Conservation (phyloP, 352 stramenopile species). For the Globisporangium nodosum region DNA sequence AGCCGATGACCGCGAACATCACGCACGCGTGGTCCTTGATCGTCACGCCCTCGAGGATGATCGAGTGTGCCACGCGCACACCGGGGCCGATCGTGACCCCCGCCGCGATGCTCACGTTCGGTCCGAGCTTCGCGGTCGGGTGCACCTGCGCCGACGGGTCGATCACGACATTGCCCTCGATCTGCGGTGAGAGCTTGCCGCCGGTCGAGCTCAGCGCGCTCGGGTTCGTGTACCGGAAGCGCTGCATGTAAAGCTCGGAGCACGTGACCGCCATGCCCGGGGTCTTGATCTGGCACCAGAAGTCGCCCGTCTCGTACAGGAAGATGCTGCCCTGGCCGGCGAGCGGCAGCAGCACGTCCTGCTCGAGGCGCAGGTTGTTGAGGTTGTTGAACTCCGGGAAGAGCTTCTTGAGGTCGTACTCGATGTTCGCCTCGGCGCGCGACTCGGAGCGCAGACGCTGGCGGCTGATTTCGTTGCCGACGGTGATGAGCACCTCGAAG, state of each 20-base stretch:
- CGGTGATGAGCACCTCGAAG: slow-evolving; percentile 67
- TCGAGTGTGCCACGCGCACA: slow-evolving; percentile 80
- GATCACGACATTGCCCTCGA: slow-evolving; percentile 86
- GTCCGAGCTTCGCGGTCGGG: slow-evolving; percentile 79
- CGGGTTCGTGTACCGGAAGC: slow-evolving; percentile 87
- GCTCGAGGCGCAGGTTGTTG: slow-evolving; percentile 78
- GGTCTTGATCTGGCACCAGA: slow-evolving; percentile 91
- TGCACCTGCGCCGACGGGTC: slow-evolving; percentile 76
- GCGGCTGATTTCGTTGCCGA: slow-evolving; percentile 77
- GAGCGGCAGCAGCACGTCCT: slow-evolving; percentile 79
- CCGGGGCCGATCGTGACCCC: slow-evolving; percentile 79
- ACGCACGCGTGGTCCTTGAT: slow-evolving; percentile 88
- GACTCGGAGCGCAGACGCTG: slow-evolving; percentile 76
- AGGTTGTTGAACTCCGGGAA: slow-evolving; percentile 86
- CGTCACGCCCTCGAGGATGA: slow-evolving; percentile 84
- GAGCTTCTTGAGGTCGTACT: slow-evolving; percentile 82
- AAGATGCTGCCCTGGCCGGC: slow-evolving; percentile 71
- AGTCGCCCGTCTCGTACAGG: slow-evolving; percentile 80
- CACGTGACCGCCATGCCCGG: slow-evolving; percentile 87
- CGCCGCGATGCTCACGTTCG: slow-evolving; percentile 82
- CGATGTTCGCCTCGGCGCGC: slow-evolving; percentile 55
- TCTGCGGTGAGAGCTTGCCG: slow-evolving; percentile 77
- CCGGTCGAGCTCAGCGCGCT: slow-evolving; percentile 71
- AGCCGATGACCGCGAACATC: slow-evolving; percentile 83
- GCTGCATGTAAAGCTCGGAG: slow-evolving; percentile 89